Conservation (phyloP, 768 basidiomycete genomes). For the Phaeotremella skinneri region DNA sequence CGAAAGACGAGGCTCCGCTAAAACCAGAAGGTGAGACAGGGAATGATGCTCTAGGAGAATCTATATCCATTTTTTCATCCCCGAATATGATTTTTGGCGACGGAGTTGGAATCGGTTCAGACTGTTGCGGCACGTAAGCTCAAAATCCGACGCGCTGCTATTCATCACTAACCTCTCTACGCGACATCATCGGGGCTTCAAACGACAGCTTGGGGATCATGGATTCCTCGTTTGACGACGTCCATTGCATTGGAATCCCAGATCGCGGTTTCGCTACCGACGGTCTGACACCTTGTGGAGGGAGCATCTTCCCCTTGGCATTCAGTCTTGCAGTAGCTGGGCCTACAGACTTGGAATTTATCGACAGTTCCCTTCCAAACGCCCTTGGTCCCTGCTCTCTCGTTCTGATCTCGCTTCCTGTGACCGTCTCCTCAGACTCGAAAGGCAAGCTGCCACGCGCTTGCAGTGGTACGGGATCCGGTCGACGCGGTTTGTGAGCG, state of each 20-base stretch:
- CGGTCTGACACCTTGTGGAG: constrained; percentile 33
- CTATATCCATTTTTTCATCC: constrained; percentile 41
- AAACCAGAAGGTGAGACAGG: constrained; percentile 25
- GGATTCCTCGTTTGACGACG: constrained; percentile 37
- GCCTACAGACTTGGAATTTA: constrained; percentile 23
- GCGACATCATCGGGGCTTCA: constrained; percentile 27
- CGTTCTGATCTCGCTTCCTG: neutral
- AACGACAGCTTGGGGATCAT: constrained; percentile 21
- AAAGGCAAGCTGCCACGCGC: constrained; percentile 12
- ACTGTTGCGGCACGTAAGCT: constrained; percentile 21
- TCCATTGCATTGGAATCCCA: constrained; percentile 43
- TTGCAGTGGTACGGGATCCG: constrained; percentile 43
- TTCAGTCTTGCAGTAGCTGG: constrained; percentile 20
- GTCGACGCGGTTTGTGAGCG: constrained; percentile 31
- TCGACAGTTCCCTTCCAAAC: constrained; percentile 37
- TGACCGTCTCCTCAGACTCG: constrained; percentile 4
- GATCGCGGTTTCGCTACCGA: constrained; percentile 12
- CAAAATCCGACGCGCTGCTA: neutral
- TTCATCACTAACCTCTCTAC: constrained; percentile 37
- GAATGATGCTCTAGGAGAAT: constrained; percentile 36
- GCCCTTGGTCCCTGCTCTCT: constrained; percentile 17
- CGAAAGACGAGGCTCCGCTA: constrained; percentile 25
- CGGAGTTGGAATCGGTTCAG: constrained; percentile 29
- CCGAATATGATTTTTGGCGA: constrained; percentile 17
- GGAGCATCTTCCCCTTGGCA: constrained; percentile 42